Percentiles rank a stretch among this genome's conserved stretches.
These are phyloP conservation scores for Sporopachydermia quercuum DNA, from an alignment of 805 yeast species.

Conservation along the genomic window DNA sequence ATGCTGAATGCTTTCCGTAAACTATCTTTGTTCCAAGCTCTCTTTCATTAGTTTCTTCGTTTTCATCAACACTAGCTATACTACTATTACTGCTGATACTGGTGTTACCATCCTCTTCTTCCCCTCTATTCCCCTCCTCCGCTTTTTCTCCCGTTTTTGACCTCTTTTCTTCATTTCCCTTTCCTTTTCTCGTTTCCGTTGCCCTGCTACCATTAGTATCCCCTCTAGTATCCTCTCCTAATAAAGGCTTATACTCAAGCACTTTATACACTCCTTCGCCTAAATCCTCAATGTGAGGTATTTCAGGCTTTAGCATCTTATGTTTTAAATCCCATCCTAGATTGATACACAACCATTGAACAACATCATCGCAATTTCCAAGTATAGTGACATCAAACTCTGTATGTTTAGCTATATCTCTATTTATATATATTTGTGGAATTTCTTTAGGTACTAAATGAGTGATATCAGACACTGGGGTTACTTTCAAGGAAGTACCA, in stretches of 20 bases:
- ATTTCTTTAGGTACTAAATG: constrained; percentile 53
- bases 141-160: neutral
- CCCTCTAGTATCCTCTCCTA: neutral
- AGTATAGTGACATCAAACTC: constrained; percentile 66
- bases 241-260: constrained; percentile 1
- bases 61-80: too few species aligned
- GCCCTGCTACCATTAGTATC: neutral
- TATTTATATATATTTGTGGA: constrained; percentile 72
- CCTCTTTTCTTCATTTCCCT: neutral
- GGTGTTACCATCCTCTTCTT: too few species aligned
- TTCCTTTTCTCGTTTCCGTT: neutral
- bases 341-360: constrained; percentile 42
- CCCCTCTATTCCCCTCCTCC: too few species aligned
- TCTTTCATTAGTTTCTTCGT: too few species aligned
- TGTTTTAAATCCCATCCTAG: constrained; percentile 51
- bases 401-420: constrained; percentile 58
- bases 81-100: too few species aligned
- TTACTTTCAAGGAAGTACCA: constrained; percentile 85
- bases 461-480: constrained; percentile 85
- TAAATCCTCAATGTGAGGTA: constrained; percentile 11
- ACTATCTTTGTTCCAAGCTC: too few species aligned
- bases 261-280: constrained; percentile 20
- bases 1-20: too few species aligned
- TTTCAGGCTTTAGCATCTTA: constrained; percentile 24
- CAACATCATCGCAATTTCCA: constrained; percentile 77